These are phyloP conservation scores for Termitomyces sp. DNA, from an alignment of 768 basidiomycete species.

Conservation along the genomic window DNA sequence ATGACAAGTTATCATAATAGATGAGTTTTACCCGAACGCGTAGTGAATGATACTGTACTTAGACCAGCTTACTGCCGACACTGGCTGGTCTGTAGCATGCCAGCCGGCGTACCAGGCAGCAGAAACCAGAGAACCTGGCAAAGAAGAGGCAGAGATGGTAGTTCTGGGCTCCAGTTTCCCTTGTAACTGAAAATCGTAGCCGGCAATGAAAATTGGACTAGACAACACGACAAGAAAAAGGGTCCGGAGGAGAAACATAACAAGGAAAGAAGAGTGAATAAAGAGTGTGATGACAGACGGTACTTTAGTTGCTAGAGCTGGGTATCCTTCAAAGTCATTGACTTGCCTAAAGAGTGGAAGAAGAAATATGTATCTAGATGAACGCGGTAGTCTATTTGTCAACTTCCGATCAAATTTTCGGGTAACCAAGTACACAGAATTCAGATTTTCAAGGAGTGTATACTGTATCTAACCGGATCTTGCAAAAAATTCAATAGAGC, in stretches of 20 bases:
- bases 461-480: no score
- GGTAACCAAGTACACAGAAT: neutral
- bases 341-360: neutral
- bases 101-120: slow-evolving; percentile 46
- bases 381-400: neutral
- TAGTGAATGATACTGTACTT: slow-evolving; percentile 53
- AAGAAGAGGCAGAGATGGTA: slow-evolving; percentile 5
- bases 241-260: neutral
- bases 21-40: slow-evolving; percentile 50
- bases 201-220: neutral
- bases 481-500: no score
- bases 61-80: slow-evolving; percentile 39
- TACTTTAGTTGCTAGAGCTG: neutral
- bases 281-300: slow-evolving; percentile 2
- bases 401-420: neutral
- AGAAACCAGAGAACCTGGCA: slow-evolving; percentile 13
- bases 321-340: neutral
- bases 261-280: neutral
- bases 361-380: neutral
- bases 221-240: neutral
- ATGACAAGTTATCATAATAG: neutral
- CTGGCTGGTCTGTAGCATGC: slow-evolving; percentile 35
- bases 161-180: slow-evolving; percentile 4
- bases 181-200: neutral
- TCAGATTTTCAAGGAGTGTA: no score